Conservation (phyloP, 306 rosid species). For the Trifolium pratense region DNA sequence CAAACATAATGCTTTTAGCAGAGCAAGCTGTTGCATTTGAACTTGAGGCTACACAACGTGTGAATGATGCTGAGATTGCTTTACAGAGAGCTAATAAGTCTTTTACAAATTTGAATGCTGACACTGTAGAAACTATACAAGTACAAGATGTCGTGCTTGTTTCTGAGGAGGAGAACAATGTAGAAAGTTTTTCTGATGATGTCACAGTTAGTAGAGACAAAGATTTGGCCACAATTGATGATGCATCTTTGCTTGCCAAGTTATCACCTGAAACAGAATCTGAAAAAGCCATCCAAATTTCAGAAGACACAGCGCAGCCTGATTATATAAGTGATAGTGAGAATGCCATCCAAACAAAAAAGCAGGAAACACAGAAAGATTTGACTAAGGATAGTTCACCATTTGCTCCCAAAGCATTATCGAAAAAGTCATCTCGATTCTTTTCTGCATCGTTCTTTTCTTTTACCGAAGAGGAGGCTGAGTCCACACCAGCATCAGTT, state of each 20-base stretch:
- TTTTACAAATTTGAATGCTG: slow-evolving; percentile 53
- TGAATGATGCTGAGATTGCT: slow-evolving; percentile 85
- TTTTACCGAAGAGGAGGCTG: slow-evolving; percentile 75
- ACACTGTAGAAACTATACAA: slow-evolving; percentile 55
- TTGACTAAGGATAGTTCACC: slow-evolving; percentile 74
- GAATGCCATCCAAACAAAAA: slow-evolving; percentile 69
- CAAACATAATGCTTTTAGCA: slow-evolving; percentile 93
- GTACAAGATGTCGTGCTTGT: slow-evolving; percentile 54
- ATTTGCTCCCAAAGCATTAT: slow-evolving; percentile 69
- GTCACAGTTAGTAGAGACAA: slow-evolving; percentile 52
- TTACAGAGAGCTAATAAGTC: slow-evolving; percentile 71
- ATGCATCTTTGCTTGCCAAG: slow-evolving; percentile 57
- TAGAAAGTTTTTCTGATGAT: slow-evolving; percentile 59
- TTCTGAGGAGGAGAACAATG: slow-evolving; percentile 60
- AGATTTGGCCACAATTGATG: slow-evolving; percentile 52
- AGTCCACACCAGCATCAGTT: slow-evolving; percentile 74
- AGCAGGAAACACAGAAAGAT: slow-evolving; percentile 84
- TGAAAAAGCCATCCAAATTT: slow-evolving; percentile 55
- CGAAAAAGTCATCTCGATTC: slow-evolving; percentile 95
- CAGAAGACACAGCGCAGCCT: slow-evolving; percentile 52
- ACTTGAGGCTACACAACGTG: slow-evolving; percentile 79
- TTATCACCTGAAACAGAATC: slow-evolving; percentile 56
- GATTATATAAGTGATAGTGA: slow-evolving; percentile 72
- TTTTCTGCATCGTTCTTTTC: slow-evolving; percentile 97
- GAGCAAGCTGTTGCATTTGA: slow-evolving; percentile 97